Conservation (phyloP, 2,329 filamentous ascomycete species). For the Aspergillus ochraceus region DNA sequence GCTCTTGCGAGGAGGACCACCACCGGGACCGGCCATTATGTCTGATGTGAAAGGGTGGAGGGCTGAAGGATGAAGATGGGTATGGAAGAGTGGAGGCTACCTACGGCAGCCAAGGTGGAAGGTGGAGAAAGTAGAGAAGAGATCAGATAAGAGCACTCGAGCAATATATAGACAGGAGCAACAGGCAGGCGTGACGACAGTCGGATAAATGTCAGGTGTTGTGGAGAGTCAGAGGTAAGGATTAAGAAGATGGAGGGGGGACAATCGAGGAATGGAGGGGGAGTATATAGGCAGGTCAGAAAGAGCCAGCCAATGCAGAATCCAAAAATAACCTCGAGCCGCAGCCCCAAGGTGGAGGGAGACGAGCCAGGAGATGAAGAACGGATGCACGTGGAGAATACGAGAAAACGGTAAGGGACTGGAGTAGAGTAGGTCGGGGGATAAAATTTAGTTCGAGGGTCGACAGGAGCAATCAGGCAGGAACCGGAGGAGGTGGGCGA, state of each 20-base stretch:
- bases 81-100: background rate
- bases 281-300: slow-evolving; percentile 6
- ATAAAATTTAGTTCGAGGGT: background rate
- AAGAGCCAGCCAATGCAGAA: slow-evolving; percentile 11
- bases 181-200: background rate
- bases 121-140: background rate
- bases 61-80: background rate
- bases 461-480: slow-evolving; percentile 1
- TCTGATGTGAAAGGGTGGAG: background rate
- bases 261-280: slow-evolving; percentile 7
- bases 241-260: slow-evolving; percentile 1
- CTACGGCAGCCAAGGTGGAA: slow-evolving; percentile 1
- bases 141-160: background rate
- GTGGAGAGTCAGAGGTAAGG: background rate
- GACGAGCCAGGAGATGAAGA: slow-evolving; percentile 15
- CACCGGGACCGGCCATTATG: slow-evolving; percentile 85
- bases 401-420: slow-evolving; percentile 24
- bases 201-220: background rate
- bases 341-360: slow-evolving; percentile 18
- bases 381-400: slow-evolving; percentile 27
- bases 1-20: slow-evolving; percentile 85
- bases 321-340: slow-evolving; percentile 27
- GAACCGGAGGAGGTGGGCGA: slow-evolving; percentile 7
- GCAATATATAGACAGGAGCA: too few relatives aligned
- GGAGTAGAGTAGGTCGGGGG: slow-evolving; percentile 1